Conservation (phyloP, 2,329 filamentous ascomycete species). For the Aureobasidium uvarum region DNA sequence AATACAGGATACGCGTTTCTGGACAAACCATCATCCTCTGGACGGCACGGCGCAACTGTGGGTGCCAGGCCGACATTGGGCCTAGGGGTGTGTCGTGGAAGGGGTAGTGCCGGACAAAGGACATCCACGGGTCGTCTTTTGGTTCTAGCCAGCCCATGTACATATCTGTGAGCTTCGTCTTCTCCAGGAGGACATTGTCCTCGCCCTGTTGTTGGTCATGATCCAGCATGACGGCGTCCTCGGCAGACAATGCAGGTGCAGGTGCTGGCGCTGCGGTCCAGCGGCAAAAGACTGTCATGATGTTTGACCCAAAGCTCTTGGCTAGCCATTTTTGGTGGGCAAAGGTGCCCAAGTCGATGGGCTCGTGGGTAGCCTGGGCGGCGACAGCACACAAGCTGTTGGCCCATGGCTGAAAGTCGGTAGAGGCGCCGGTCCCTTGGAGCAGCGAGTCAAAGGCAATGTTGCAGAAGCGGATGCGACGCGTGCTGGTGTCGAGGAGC, state of each 20-base stretch:
- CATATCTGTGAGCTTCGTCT: slow-evolving; percentile 1
- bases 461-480: slow-evolving; percentile 16
- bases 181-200: background rate
- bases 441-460: slow-evolving; percentile 9
- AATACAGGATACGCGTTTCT: slow-evolving; percentile 35
- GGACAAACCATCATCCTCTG: slow-evolving; percentile 36
- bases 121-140: slow-evolving; percentile 17
- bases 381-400: background rate
- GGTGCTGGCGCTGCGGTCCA: background rate
- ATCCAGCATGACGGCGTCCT: background rate
- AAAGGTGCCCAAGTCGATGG: slow-evolving; percentile 2
- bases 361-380: background rate
- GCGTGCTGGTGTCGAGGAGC: background rate
- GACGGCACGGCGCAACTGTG: slow-evolving; percentile 32
- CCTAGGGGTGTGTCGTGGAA: slow-evolving; percentile 36
- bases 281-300: slow-evolving; percentile 11
- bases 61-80: slow-evolving; percentile 34
- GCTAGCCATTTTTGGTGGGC: slow-evolving; percentile 10
- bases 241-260: background rate
- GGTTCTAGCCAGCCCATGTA: slow-evolving; percentile 17
- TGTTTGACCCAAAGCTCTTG: background rate
- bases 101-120: slow-evolving; percentile 33
- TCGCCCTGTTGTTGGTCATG: background rate
- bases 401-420: background rate
- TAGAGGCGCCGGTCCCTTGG: background rate